These are phyloP conservation scores for Tothia fuscella DNA, from an alignment of 2,329 filamentous ascomycete genomes.

Conservation along the genomic window DNA sequence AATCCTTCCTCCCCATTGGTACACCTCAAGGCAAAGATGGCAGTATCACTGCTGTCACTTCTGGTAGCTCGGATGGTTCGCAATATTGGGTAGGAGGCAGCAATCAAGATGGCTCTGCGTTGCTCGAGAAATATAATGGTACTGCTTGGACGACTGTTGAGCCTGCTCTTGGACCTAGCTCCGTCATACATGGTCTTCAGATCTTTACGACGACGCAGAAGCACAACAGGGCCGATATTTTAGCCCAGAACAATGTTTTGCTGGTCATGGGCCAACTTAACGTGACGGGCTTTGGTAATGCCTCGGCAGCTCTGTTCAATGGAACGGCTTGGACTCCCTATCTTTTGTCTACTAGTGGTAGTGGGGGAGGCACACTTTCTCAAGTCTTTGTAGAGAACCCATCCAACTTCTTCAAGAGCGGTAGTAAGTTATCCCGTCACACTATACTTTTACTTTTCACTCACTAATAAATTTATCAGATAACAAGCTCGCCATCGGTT, in stretches of 20 bases:
- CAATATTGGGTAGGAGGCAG: constrained; percentile 76
- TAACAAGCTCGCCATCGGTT: constrained; percentile 55
- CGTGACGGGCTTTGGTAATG: constrained; percentile 64
- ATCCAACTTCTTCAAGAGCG: constrained; percentile 57
- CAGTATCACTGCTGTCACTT: constrained; percentile 62
- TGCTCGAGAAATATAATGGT: constrained; percentile 73
- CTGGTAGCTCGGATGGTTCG: constrained; percentile 58
- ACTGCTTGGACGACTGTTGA: constrained; percentile 56
- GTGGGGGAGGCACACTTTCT: constrained; percentile 62
- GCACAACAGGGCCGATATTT: constrained; percentile 52
- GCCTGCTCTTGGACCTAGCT: constrained; percentile 50
- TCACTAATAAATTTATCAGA: constrained; percentile 21
- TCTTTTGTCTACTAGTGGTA: constrained; percentile 58
- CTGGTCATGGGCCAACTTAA: constrained; percentile 76
- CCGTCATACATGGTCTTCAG: constrained; percentile 67
- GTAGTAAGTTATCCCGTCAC: constrained; percentile 39
- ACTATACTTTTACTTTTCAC: constrained; percentile 13
- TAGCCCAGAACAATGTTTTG: constrained; percentile 58
- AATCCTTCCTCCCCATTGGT: constrained; percentile 46
- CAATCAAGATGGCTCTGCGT: constrained; percentile 54
- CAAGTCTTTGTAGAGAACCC: constrained; percentile 71
- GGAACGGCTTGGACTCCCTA: constrained; percentile 70
- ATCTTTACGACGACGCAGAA: constrained; percentile 59
- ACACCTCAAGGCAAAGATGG: constrained; percentile 72
- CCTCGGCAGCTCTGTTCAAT: constrained; percentile 79